Conservation (phyloP, 352 stramenopile genomes). For the Globisporangium abappressorium region DNA sequence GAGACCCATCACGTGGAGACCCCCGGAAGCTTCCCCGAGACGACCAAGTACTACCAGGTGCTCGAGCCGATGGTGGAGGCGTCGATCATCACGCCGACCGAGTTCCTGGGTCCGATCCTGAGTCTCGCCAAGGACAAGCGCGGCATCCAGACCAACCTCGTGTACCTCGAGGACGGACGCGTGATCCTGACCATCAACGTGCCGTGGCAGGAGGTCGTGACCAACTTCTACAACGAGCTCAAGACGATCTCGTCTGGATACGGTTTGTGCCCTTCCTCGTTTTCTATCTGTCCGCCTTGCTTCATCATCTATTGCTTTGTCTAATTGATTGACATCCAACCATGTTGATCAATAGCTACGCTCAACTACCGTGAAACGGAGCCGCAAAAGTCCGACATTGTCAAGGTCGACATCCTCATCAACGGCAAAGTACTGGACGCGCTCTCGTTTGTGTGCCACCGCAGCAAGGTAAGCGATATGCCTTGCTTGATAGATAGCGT, state of each 20-base stretch:
- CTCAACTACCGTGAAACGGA: slow-evolving; percentile 95
- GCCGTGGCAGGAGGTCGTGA: slow-evolving; percentile 99
- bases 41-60: slow-evolving; percentile 87
- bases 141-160: slow-evolving; percentile 90
- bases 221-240: slow-evolving; percentile 98
- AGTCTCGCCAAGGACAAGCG: slow-evolving; percentile 91
- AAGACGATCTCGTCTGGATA: slow-evolving; percentile 96
- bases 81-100: slow-evolving; percentile 94
- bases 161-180: slow-evolving; percentile 93
- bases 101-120: slow-evolving; percentile 95
- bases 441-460: slow-evolving; percentile 96
- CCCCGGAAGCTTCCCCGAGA: slow-evolving; percentile 68
- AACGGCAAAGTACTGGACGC: slow-evolving; percentile 95
- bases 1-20: slow-evolving; percentile 54
- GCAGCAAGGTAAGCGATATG: slow-evolving; percentile 51
- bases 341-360: slow-evolving; percentile 39
- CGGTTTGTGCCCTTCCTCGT: slow-evolving; percentile 35
- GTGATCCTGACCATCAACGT: slow-evolving; percentile 94
- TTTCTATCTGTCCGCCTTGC: background rate
- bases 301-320: background rate
- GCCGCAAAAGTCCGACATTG: slow-evolving; percentile 90
- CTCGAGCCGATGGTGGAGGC: slow-evolving; percentile 96
- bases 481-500: background rate
- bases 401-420: slow-evolving; percentile 94
- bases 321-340: background rate